phyloP scores from a whole-genome alignment of 2,329 filamentous ascomycete species.

The Fusarium algeriense region DNA sequence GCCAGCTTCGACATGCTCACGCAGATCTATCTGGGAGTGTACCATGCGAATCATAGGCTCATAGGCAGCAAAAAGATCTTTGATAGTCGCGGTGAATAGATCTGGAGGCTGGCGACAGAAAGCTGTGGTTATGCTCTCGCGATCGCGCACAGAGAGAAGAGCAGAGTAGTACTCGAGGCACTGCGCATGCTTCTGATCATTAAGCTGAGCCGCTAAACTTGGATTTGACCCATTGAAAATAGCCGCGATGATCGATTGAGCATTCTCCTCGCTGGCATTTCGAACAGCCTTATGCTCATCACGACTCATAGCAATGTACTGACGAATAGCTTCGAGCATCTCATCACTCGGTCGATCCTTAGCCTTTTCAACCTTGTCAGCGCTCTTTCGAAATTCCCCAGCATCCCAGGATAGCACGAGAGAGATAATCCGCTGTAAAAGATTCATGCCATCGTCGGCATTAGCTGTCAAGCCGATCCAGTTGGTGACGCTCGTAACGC shows the following conservation, averaged over 20 bases:
- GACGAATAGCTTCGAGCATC: slow-evolving; percentile 70
- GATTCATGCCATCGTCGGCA: slow-evolving; percentile 83
- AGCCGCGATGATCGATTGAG: slow-evolving; percentile 72
- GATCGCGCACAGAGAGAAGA: slow-evolving; percentile 77
- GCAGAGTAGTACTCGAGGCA: slow-evolving; percentile 78
- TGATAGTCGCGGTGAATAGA: slow-evolving; percentile 75
- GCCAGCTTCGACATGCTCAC: slow-evolving; percentile 73
- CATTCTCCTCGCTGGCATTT: slow-evolving; percentile 62
- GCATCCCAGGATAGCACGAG: slow-evolving; percentile 80
- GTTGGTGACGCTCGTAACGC: slow-evolving; percentile 79
- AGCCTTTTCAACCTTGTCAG: slow-evolving; percentile 72
- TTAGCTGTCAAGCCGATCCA: slow-evolving; percentile 80
- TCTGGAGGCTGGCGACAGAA: slow-evolving; percentile 79
- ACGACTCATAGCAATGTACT: slow-evolving; percentile 65
- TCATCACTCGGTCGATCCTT: slow-evolving; percentile 69
- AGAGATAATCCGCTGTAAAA: slow-evolving; percentile 81
- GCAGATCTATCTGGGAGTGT: slow-evolving; percentile 78
- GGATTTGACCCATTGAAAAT: slow-evolving; percentile 71
- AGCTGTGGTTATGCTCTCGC: slow-evolving; percentile 75
- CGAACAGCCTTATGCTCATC: slow-evolving; percentile 71
- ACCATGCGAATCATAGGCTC: slow-evolving; percentile 80
- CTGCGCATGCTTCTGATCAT: slow-evolving; percentile 70
- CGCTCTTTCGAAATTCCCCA: slow-evolving; percentile 74
- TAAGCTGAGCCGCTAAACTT: slow-evolving; percentile 60
- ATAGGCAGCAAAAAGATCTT: slow-evolving; percentile 74